Conservation (phyloP, 164 flowering plant genomes). For the Annona squamosa region DNA sequence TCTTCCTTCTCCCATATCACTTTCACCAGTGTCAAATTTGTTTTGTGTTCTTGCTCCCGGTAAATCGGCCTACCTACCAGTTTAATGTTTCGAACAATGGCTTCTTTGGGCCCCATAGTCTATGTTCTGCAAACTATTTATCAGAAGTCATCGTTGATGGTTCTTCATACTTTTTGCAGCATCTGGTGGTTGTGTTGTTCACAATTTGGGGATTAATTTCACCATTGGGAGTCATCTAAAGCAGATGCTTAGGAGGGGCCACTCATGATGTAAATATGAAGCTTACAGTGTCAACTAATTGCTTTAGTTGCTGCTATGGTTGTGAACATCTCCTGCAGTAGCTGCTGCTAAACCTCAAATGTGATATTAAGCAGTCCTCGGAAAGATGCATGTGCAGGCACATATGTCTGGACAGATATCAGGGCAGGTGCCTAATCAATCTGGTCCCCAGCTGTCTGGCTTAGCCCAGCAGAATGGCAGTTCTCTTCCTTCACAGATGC, state of each 20-base stretch:
- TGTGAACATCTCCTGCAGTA: not conserved
- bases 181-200: not conserved
- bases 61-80: too few species aligned
- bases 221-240: slow-evolving; percentile 3
- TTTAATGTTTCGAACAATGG: too few species aligned
- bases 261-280: slow-evolving; percentile 6
- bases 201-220: not conserved
- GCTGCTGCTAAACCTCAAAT: slow-evolving; percentile 8
- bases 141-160: not conserved
- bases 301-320: slow-evolving; percentile 4
- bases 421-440: slow-evolving; percentile 71
- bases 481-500: slow-evolving; percentile 35
- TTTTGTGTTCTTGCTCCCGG: too few species aligned
- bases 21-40: too few species aligned
- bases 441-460: slow-evolving; percentile 42
- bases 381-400: slow-evolving; percentile 33
- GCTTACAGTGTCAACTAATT: not conserved
- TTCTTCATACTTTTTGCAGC: slow-evolving; percentile 3
- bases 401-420: slow-evolving; percentile 72
- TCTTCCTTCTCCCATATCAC: too few species aligned
- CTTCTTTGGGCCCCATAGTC: too few species aligned
- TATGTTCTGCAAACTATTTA: too few species aligned
- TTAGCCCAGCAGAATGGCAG: slow-evolving; percentile 59
- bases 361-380: slow-evolving; percentile 4
- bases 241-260: slow-evolving; percentile 10